Evolutionary conservation across 176 grass and related monocot species (phyloP).

Genomic region (Aegilops bicornis): DNA sequence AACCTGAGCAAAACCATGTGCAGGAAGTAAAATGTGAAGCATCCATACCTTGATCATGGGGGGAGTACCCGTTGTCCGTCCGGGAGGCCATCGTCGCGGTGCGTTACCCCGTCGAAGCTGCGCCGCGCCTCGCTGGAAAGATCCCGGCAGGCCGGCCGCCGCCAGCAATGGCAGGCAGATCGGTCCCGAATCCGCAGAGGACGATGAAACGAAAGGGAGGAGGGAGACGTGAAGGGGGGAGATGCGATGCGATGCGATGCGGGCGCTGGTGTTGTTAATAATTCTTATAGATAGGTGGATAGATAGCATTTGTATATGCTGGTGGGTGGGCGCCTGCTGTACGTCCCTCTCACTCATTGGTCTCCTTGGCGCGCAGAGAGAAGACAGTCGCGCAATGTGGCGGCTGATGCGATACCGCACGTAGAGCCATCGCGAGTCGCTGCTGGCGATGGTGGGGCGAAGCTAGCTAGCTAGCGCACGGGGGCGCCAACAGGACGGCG

Average conservation of each 20-base stretch:
- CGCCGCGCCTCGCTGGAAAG: neutral
- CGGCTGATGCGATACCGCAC: neutral
- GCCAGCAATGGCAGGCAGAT: neutral
- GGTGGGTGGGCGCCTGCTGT: neutral
- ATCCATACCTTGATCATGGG: slow-evolving; percentile 25
- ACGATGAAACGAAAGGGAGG: neutral
- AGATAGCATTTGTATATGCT: neutral
- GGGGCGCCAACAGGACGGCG: neutral
- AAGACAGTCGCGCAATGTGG: neutral
- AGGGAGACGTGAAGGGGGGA: neutral
- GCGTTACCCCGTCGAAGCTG: no score
- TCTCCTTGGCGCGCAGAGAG: neutral
- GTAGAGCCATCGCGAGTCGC: neutral
- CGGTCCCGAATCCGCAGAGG: neutral
- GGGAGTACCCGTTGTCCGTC: slow-evolving; percentile 10
- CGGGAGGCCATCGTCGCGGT: slow-evolving; percentile 24
- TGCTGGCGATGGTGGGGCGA: neutral
- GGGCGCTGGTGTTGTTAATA: neutral
- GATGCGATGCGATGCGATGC: neutral
- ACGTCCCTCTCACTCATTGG: neutral
- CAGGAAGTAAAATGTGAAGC: neutral
- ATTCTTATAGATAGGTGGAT: neutral
- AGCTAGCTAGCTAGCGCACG: neutral
- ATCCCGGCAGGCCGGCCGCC: neutral
- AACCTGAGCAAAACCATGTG: neutral